Percentiles rank a stretch among this genome's conserved stretches.
Conservation (phyloP, 1,284 basidiomycete species). For the Moesziomyces parantarcticus region DNA sequence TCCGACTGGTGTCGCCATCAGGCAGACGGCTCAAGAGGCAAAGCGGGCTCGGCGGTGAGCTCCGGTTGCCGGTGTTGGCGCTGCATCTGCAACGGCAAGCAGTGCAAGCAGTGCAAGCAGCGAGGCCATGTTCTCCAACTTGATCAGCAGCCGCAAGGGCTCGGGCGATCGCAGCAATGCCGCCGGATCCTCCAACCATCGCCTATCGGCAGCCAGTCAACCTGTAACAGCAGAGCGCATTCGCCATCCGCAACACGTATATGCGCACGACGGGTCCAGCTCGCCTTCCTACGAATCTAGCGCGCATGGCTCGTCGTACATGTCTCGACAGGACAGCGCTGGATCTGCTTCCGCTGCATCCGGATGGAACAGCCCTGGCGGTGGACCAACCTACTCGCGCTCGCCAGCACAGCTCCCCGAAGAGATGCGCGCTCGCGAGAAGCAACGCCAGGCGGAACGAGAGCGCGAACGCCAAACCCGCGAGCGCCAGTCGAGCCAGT, state of each 20-base stretch:
- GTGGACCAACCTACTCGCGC: conserved; percentile 17
- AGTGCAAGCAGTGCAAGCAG: not conserved
- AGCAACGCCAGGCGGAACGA: conserved; percentile 38
- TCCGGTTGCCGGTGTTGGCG: too few species aligned
- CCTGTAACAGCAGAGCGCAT: conserved; percentile 43
- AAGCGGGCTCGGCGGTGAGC: too few species aligned
- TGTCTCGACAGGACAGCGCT: conserved; percentile 40
- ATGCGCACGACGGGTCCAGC: conserved; percentile 25
- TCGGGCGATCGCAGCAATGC: conserved; percentile 38
- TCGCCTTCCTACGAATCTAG: conserved; percentile 26
- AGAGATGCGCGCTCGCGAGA: conserved; percentile 50
- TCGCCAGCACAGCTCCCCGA: conserved; percentile 51
- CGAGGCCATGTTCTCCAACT: conserved; percentile 42
- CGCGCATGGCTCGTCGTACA: conserved; percentile 18
- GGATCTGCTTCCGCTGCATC: conserved; percentile 24
- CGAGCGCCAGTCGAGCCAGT: conserved; percentile 37
- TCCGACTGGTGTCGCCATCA: too few species aligned
- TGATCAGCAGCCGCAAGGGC: conserved; percentile 42
- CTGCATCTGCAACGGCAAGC: too few species aligned
- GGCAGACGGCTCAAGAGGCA: too few species aligned
- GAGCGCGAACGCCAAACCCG: conserved; percentile 40
- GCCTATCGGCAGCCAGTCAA: conserved; percentile 23
- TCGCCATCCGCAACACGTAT: conserved; percentile 44
- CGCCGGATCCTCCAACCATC: conserved; percentile 1
- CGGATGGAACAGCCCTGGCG: conserved; percentile 26